Evolutionary conservation across 2,329 filamentous ascomycete species (phyloP), one percentile per base, ranked within the genome.

Genomic region (Setomelanomma holmii): DNA sequence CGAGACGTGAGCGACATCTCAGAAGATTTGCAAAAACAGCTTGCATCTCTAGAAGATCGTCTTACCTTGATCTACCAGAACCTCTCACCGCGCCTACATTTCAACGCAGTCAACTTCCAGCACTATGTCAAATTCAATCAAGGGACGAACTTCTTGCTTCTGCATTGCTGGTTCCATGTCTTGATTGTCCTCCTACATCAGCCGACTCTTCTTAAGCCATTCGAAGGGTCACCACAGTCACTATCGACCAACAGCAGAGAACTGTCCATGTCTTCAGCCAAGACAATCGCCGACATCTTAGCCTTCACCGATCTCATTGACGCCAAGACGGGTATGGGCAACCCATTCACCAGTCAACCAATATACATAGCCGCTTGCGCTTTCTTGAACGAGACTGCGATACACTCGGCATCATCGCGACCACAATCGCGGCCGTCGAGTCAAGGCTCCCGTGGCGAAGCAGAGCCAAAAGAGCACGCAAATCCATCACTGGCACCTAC

Each of bases 361-460:
- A 96, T 96, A 67, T 96, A 96, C 64, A 93, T 96, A 54, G 91
- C 91, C 1, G 91, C 91, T 1, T 96, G 91, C 67, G 91, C 91
- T 0, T 96, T 96, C 63, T 78, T 96, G 14, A 91, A 91, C 77
- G 91, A 96, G 69, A 91, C 89, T 4, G 87, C 86, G 3, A 84
- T 88, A 12, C 87, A 86, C 56, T 87, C 88, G 0, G 77, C 78
- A 19, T 88, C 88, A 0, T 85, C 82, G 3, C 81, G 87, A 51
- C 80, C 86, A 17, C 71, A 87, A 22, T 90, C 88, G 0, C 81
- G 86, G 47, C 84, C 86, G 30, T 69, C 77, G n/a, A 57, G 48
- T 10, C 60, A 58, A 3, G 47, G 38, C 19, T 40, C 41, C 0
- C 45, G 51, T 12, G 39, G 33, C 5, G 59, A 59, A 16, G 41